A percentile compares a stretch with the other conserved stretches of the same genome.
Evolutionary conservation across 1,139 yeast species (phyloP).

Genomic region (Hansenula lynferdii): DNA sequence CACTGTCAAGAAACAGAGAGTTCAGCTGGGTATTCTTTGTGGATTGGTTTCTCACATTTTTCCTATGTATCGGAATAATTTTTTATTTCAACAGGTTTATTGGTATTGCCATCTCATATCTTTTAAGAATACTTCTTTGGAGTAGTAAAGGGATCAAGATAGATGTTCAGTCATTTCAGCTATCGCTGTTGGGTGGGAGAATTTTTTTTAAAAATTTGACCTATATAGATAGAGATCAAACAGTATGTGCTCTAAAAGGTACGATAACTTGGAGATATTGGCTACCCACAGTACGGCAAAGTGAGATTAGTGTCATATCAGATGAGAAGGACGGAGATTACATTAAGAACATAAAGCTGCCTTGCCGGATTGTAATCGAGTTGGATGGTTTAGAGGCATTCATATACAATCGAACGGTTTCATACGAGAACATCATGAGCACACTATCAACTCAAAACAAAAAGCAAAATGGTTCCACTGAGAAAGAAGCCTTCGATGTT

Average conservation of each 20-base stretch:
- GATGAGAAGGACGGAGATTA: slow-evolving; percentile 23
- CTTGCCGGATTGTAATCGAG: slow-evolving; percentile 54
- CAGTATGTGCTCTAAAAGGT: slow-evolving; percentile 65
- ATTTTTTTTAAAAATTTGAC: slow-evolving; percentile 71
- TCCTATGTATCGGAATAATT: slow-evolving; percentile 57
- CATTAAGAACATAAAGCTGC: slow-evolving; percentile 40
- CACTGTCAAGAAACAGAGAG: slow-evolving; percentile 24
- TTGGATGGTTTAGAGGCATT: slow-evolving; percentile 81
- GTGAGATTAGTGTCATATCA: slow-evolving; percentile 29
- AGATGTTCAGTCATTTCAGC: slow-evolving; percentile 64
- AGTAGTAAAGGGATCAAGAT: slow-evolving; percentile 48
- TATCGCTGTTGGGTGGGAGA: slow-evolving; percentile 81
- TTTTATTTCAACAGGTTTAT: slow-evolving; percentile 74
- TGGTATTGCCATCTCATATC: slow-evolving; percentile 54
- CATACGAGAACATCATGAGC: slow-evolving; percentile 64
- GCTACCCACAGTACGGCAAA: slow-evolving; percentile 51
- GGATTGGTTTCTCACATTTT: slow-evolving; percentile 71
- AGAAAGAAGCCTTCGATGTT: slow-evolving; percentile 22
- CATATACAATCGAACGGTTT: slow-evolving; percentile 69
- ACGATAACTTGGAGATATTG: slow-evolving; percentile 90
- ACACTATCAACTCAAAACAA: slow-evolving; percentile 29
- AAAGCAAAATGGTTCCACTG: slow-evolving; percentile 4
- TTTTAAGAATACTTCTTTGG: slow-evolving; percentile 62
- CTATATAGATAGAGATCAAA: slow-evolving; percentile 63
- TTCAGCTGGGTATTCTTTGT: slow-evolving; percentile 81